phyloP scores from a whole-genome alignment of 2,329 filamentous ascomycete species.

The Venturia aucupariae region DNA sequence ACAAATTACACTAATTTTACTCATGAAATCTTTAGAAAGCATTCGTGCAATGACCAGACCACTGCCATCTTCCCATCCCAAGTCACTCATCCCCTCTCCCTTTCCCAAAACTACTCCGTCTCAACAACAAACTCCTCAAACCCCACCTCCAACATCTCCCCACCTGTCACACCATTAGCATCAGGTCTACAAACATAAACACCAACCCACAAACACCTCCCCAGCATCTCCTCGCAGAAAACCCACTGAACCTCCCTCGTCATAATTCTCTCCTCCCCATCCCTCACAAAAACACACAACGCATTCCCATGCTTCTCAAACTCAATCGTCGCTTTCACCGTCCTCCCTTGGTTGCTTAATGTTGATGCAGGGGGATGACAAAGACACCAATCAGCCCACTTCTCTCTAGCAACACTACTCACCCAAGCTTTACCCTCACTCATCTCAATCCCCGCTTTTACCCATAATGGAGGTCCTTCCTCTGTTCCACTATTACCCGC shows the following conservation, averaged over 20 bases:
- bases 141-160: neutral
- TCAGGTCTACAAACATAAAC: conserved; percentile 6
- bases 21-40: no score
- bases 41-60: no score
- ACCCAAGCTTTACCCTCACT: neutral
- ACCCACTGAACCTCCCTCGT: conserved; percentile 8
- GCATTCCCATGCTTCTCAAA: conserved; percentile 7
- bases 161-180: neutral
- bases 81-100: no score
- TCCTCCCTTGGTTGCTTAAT: neutral
- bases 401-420: neutral
- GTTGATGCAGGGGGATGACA: neutral
- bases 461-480: conserved; percentile 6
- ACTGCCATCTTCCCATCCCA: no score
- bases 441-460: conserved; percentile 10
- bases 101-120: neutral
- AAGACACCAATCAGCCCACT: conserved; percentile 12
- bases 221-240: neutral
- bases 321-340: neutral
- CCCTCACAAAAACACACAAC: neutral
- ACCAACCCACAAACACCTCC: neutral
- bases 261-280: neutral
- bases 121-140: conserved; percentile 9
- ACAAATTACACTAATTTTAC: no score
- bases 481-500: neutral